Percentiles rank a stretch among this genome's conserved stretches.
These are phyloP conservation scores for Tillandsia fasciculata DNA, from an alignment of 176 grass and related monocot species.

Conservation along the genomic window DNA sequence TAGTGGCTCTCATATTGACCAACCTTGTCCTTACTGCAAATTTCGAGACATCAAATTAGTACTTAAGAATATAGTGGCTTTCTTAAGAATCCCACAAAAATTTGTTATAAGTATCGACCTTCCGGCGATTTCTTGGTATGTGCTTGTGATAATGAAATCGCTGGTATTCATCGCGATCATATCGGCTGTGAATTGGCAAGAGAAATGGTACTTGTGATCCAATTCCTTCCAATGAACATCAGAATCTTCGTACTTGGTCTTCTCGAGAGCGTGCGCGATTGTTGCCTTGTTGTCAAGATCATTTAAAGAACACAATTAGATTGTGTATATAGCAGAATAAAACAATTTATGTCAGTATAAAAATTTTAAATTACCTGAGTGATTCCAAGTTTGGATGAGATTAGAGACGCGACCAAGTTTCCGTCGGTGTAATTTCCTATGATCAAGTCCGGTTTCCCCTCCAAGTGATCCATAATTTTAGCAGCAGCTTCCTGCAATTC, in stretches of 20 bases:
- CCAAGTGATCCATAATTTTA: slow-evolving; percentile 68
- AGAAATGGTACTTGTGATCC: slow-evolving; percentile 88
- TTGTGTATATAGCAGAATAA: not conserved
- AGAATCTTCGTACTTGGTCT: slow-evolving; percentile 91
- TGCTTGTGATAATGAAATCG: slow-evolving; percentile 96
- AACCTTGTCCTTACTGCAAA: slow-evolving; percentile 73
- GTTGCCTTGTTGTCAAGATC: slow-evolving; percentile 41
- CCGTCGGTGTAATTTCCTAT: slow-evolving; percentile 96
- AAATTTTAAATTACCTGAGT: slow-evolving; percentile 45
- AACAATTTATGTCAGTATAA: not conserved
- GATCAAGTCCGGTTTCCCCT: slow-evolving; percentile 89
- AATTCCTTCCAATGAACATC: slow-evolving; percentile 90
- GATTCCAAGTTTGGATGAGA: slow-evolving; percentile 74
- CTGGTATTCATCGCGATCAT: slow-evolving; percentile 92
- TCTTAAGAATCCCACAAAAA: slow-evolving; percentile 1
- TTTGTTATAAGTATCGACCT: slow-evolving; percentile 28
- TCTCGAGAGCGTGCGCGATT: slow-evolving; percentile 95
- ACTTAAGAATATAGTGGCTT: slow-evolving; percentile 4
- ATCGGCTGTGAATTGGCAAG: slow-evolving; percentile 94
- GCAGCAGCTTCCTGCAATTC: slow-evolving; percentile 56
- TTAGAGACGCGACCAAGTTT: slow-evolving; percentile 82
- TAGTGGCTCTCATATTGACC: slow-evolving; percentile 90
- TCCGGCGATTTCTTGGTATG: slow-evolving; percentile 95
- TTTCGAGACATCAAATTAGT: not conserved
- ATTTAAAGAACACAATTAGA: slow-evolving; percentile 7